A percentile compares a stretch with the other conserved stretches of the same genome.
Conservation (phyloP, 1,284 basidiomycete genomes). For the Caloboletus firmus region DNA sequence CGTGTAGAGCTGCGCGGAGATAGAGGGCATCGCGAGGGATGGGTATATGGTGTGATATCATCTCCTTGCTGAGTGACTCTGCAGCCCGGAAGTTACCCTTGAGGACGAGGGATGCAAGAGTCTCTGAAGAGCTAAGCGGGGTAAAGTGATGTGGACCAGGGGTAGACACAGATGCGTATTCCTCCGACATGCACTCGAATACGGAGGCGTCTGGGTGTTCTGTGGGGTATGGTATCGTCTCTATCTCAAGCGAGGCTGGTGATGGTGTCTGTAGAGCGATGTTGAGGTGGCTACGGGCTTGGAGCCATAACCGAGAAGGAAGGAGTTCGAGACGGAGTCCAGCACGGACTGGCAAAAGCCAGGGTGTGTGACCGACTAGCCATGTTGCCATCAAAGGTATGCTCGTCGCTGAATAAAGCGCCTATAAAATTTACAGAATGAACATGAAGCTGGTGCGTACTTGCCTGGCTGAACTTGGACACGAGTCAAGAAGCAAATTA, state of each 20-base stretch:
- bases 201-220: conserved; percentile 26
- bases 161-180: conserved; percentile 22
- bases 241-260: conserved; percentile 32
- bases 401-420: neutral
- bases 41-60: conserved; percentile 21
- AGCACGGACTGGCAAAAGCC: conserved; percentile 14
- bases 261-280: conserved; percentile 28
- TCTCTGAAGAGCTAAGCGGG: conserved; percentile 28
- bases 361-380: conserved; percentile 16
- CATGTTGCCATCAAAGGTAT: conserved; percentile 29
- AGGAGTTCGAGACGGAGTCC: conserved; percentile 14
- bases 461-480: neutral
- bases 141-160: conserved; percentile 7
- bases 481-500: neutral
- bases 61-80: conserved; percentile 30
- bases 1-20: conserved; percentile 29
- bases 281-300: conserved; percentile 23
- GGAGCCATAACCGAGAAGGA: conserved; percentile 17
- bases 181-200: conserved; percentile 29
- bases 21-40: conserved; percentile 27
- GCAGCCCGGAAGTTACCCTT: conserved; percentile 23
- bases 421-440: neutral
- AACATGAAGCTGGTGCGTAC: neutral
- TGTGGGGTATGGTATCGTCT: conserved; percentile 31
- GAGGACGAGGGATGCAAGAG: conserved; percentile 25